Base-by-base conservation (phyloP, 129 eudicot species). In the Calendula officinalis region DNA sequence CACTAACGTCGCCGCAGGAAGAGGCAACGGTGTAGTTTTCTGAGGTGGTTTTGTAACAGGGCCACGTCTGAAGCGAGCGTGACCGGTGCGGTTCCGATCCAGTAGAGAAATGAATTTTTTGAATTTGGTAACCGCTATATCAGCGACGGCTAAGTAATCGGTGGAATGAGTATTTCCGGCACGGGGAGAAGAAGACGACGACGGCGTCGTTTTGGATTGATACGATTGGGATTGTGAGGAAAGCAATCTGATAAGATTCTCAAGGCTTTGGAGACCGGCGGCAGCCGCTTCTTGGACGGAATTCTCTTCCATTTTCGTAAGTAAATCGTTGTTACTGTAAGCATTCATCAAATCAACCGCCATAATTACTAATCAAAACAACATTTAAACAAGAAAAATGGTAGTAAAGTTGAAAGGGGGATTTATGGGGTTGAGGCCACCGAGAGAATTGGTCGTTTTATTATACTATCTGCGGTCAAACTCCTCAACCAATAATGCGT, bases 1-100 rank as follows among this genome's bases (percentile, higher is more conserved):
- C 30, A 22, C 30, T 22, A 2, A 36, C 8, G 27, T 6, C 54
- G 54, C 40, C 9, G 6, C 15, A 43, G 30, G 30, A 22, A 22
- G 15, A 44, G 13, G 12, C 62, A 32, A 35, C 42, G 27, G 43
- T 33, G 37, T 6, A 10, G 16, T 32, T 58, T 77, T 70, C 27
- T 54, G 63, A 35, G 60, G 50, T 5, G 71, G 70, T 44, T 38
- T 62, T 5, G 80, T 1, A 7, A 78, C 62, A 0, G 99, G 99
- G 14, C 95, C 95, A 1, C 96, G 86, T 5, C 99, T 62, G 81
- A 94, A 94, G n/a, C 99, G 92, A 7, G 99, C 99, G 52, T 94
- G 99, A n/a, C 99, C 99, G 13, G 99, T 88, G 37, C 88, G 81
- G 45, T 65, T 56, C 35, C 78, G 82, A 73, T 89, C 99, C 3